Evolutionary conservation across 2,329 filamentous ascomycete species (phyloP).

Genomic region (Botryotinia calthae): DNA sequence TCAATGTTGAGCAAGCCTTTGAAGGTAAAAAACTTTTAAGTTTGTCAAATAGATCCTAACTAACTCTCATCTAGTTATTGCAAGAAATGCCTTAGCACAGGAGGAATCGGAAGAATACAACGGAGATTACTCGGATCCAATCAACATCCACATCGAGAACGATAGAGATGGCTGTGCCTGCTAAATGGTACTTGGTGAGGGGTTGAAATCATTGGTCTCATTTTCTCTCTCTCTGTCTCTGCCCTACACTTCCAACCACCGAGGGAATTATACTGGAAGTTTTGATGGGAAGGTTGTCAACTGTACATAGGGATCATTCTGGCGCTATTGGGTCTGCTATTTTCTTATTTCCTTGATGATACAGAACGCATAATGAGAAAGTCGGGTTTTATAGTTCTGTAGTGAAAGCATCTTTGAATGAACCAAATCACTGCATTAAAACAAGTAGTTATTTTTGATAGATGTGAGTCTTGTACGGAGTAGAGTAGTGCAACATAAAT

Average conservation of each 20-base stretch:
- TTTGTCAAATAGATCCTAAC: neutral
- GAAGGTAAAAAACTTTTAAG: constrained; percentile 46
- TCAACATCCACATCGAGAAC: constrained; percentile 96
- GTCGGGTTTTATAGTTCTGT: constrained; percentile 11
- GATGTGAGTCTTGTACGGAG: neutral
- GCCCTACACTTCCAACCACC: neutral
- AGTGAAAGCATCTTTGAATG: constrained; percentile 3
- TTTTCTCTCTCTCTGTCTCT: neutral
- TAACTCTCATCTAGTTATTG: constrained; percentile 66
- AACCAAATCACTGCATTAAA: neutral
- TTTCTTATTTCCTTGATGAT: constrained; percentile 28
- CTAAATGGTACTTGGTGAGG: constrained; percentile 47
- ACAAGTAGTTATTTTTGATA: neutral
- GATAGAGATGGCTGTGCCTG: constrained; percentile 92
- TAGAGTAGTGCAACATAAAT: neutral
- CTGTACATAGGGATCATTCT: constrained; percentile 38
- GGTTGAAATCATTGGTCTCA: constrained; percentile 14
- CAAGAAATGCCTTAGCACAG: constrained; percentile 89
- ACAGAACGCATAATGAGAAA: constrained; percentile 31
- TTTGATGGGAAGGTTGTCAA: constrained; percentile 22
- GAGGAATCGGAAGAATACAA: constrained; percentile 98
- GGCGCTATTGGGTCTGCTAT: constrained; percentile 36
- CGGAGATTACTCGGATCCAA: constrained; percentile 95
- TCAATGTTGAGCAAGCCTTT: constrained; percentile 92
- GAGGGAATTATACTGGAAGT: constrained; percentile 11